Conservation (phyloP, 2,329 filamentous ascomycete species). For the Pseudonectria buxi region DNA sequence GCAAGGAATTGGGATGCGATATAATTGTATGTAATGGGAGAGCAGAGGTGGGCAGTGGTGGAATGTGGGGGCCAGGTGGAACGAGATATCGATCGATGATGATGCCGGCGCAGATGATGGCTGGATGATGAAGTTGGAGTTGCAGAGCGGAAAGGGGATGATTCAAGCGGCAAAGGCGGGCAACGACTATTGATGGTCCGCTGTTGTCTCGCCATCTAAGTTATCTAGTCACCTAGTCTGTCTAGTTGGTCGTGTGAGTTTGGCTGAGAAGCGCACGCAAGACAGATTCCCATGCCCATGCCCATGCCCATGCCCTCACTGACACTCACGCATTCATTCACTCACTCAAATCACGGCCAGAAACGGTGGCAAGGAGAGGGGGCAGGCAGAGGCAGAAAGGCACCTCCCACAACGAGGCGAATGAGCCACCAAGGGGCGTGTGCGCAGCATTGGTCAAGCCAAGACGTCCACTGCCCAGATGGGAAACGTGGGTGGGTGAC, state of each 20-base stretch:
- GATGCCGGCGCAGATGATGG: slow-evolving; percentile 8
- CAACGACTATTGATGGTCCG: no score
- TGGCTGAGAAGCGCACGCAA: no score
- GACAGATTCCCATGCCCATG: no score
- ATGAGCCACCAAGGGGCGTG: slow-evolving; percentile 11
- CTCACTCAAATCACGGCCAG: no score
- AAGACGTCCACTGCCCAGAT: no score
- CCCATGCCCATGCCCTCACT: no score
- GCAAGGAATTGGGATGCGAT: not conserved
- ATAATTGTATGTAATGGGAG: not conserved
- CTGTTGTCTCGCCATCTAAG: no score
- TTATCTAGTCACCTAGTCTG: no score
- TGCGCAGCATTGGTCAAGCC: no score
- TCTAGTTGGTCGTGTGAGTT: no score
- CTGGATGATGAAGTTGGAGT: slow-evolving; percentile 1
- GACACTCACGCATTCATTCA: no score
- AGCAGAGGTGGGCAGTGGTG: not conserved
- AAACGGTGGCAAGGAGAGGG: not conserved
- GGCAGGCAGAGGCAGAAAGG: slow-evolving; percentile 6
- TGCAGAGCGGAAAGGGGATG: not conserved
- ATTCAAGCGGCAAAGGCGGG: not conserved
- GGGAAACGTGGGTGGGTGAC: slow-evolving; percentile 6
- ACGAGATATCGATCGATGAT: slow-evolving; percentile 24
- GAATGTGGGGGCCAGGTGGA: slow-evolving; percentile 17
- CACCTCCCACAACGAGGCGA: slow-evolving; percentile 11